These are phyloP conservation scores for Penicillium sumatraense DNA, from an alignment of 2,329 filamentous ascomycete species.

Conservation along the genomic window DNA sequence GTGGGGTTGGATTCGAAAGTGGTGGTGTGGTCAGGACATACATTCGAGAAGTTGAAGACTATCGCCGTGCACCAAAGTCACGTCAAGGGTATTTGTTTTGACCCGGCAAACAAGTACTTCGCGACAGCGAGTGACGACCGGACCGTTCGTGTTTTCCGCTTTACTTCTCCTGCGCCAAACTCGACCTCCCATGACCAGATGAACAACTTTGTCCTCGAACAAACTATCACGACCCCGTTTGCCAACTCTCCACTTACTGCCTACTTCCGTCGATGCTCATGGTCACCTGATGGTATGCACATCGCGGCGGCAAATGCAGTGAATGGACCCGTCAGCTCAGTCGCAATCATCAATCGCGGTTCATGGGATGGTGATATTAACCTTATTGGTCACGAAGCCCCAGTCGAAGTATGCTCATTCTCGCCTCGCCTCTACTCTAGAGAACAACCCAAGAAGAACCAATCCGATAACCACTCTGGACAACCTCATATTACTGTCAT, in stretches of 20 bases:
- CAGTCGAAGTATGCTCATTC: slow-evolving; percentile 96
- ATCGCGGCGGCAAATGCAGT: slow-evolving; percentile 97
- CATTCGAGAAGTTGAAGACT: slow-evolving; percentile 96
- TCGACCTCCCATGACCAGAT: slow-evolving; percentile 93
- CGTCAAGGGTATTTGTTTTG: slow-evolving; percentile 98
- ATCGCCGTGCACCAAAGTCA: slow-evolving; percentile 92
- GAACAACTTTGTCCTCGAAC: slow-evolving; percentile 93
- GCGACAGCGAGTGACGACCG: slow-evolving; percentile 96
- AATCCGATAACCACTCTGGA: slow-evolving; percentile 40
- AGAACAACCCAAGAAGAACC: slow-evolving; percentile 63
- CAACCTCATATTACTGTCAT: slow-evolving; percentile 80
- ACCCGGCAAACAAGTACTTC: slow-evolving; percentile 99
- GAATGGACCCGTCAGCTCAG: slow-evolving; percentile 95
- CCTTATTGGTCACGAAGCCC: slow-evolving; percentile 93
- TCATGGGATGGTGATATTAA: slow-evolving; percentile 97
- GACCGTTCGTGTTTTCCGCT: slow-evolving; percentile 94
- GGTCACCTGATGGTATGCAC: slow-evolving; percentile 96
- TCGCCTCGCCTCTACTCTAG: slow-evolving; percentile 86
- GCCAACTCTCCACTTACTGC: slow-evolving; percentile 91
- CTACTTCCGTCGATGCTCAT: slow-evolving; percentile 94
- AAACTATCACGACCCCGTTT: slow-evolving; percentile 87
- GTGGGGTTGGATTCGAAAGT: slow-evolving; percentile 97
- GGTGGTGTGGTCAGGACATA: slow-evolving; percentile 97
- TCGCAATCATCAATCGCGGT: slow-evolving; percentile 91
- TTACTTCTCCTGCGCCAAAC: slow-evolving; percentile 87